Evolutionary conservation across 129 eudicot species (phyloP), one percentile per base, ranked within the genome.

Genomic region (Glebionis coronaria): DNA sequence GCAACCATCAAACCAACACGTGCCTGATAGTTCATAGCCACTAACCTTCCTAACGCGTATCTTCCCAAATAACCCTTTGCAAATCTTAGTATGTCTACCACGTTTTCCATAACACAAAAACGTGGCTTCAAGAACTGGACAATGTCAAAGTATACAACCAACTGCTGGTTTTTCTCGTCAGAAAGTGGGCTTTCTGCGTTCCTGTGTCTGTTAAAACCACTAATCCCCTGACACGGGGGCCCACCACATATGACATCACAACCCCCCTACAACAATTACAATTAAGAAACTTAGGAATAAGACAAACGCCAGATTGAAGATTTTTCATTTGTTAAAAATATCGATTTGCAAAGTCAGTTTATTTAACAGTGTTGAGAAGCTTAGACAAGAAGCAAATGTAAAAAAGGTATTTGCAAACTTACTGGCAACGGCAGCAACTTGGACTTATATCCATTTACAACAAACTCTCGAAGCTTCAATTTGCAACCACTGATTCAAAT

Each of bases 151-250:
- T 58, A 93, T 9, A 93, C 96, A 19, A 73, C 45, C 10, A 93
- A 82, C 3, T 93, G 98, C 31, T 84, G 74, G 56, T 93, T 93
- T 45, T 86, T 93, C 9, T 76, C 78, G 66, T 93, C 99, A 1
- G 73, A 67, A 10, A 93, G 59, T 0, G 99, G 99, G 1, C 73
- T 71, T 0, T 82, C 79, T 25, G 31, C 54, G 19, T 88, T 81
- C 44, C 99, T 60, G 44, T 86, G 86, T 0, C 97, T 83, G 46
- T 89, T 93, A 19, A 88, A 93, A 7, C 99, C 99, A 42, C 99
- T 93, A 16, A 93, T 86, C 2, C 99, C 99, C 57, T 93, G 99
- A 61, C 99, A 93, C 1, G 99, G 99, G 9, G 98, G 98, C 0
- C 98, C 98, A 4, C 98, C 98, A 65, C 97, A 88, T 1, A 93